Percentiles rank a stretch among this genome's conserved stretches.
Conservation (phyloP, 495 filamentous ascomycete genomes). For the Aspergillus leporis region DNA sequence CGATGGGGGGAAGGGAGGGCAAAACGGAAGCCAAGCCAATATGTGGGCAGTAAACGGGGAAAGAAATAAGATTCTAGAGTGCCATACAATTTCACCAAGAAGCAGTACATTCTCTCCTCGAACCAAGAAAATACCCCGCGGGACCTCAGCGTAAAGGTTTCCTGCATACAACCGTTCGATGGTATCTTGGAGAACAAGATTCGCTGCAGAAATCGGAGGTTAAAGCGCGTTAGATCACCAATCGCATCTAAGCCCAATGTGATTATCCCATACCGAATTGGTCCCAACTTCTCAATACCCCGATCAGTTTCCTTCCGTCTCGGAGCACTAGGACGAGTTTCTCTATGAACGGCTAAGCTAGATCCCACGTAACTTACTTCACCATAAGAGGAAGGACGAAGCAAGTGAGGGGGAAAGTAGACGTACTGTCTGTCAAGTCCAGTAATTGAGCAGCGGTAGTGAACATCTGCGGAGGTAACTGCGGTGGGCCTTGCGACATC, state of each 20-base stretch:
- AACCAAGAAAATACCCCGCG: conserved; percentile 82
- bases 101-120: conserved; percentile 91
- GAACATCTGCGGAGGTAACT: conserved; percentile 82
- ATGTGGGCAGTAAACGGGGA: background rate
- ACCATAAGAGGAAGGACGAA: background rate
- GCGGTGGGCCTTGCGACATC: conserved; percentile 43
- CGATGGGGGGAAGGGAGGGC: background rate
- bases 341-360: conserved; percentile 52
- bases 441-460: conserved; percentile 93
- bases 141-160: conserved; percentile 75
- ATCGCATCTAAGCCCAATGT: background rate
- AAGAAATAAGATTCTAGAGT: background rate
- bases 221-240: conserved; percentile 11
- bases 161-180: conserved; percentile 79
- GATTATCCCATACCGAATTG: conserved; percentile 74
- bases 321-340: conserved; percentile 88
- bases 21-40: background rate
- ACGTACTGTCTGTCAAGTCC: conserved; percentile 91
- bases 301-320: conserved; percentile 90
- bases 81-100: conserved; percentile 81
- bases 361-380: background rate
- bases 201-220: conserved; percentile 57
- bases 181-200: conserved; percentile 90
- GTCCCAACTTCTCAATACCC: conserved; percentile 94
- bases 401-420: background rate